These are phyloP conservation scores for Leptographium procerum DNA, from an alignment of 2,329 filamentous ascomycete species.

Conservation along the genomic window DNA sequence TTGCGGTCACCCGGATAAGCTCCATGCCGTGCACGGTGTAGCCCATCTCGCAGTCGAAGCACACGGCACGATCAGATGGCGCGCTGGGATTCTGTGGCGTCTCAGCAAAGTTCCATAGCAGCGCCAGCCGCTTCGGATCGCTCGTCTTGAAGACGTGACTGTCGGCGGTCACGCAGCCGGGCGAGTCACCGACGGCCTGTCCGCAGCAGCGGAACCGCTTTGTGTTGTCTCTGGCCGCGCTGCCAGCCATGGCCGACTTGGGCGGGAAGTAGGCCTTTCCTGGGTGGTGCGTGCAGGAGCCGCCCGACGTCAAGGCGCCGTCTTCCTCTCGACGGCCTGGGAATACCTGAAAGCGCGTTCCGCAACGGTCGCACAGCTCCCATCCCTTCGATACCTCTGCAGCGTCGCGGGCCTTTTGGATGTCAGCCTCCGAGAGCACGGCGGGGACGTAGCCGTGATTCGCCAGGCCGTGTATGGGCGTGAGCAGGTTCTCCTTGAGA, in stretches of 20 bases:
- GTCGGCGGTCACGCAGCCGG: slow-evolving; percentile 59
- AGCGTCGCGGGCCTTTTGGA: slow-evolving; percentile 54
- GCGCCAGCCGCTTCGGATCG: slow-evolving; percentile 63
- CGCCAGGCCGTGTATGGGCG: slow-evolving; percentile 52
- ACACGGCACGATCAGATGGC: slow-evolving; percentile 51
- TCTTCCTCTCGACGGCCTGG: slow-evolving; percentile 72
- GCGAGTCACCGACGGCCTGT: slow-evolving; percentile 56
- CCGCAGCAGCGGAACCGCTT: slow-evolving; percentile 71
- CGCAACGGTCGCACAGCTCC: slow-evolving; percentile 83
- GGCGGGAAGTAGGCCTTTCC: slow-evolving; percentile 55
- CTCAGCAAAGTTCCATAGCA: slow-evolving; percentile 65
- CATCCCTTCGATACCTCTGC: slow-evolving; percentile 59
- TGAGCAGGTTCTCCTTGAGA: slow-evolving; percentile 45
- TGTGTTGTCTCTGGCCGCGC: slow-evolving; percentile 44
- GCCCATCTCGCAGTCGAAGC: slow-evolving; percentile 96
- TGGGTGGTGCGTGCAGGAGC: slow-evolving; percentile 71
- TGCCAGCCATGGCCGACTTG: slow-evolving; percentile 30
- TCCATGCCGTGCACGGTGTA: slow-evolving; percentile 85
- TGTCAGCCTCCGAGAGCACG: slow-evolving; percentile 53
- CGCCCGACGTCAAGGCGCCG: slow-evolving; percentile 62
- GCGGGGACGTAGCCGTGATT: slow-evolving; percentile 63
- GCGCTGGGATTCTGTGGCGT: slow-evolving; percentile 57
- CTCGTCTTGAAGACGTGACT: slow-evolving; percentile 83
- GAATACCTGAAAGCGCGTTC: slow-evolving; percentile 80
- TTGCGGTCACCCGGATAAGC: slow-evolving; percentile 77